phyloP scores from a whole-genome alignment of 352 stramenopile genomes.

The Phytophthora brassicae region DNA sequence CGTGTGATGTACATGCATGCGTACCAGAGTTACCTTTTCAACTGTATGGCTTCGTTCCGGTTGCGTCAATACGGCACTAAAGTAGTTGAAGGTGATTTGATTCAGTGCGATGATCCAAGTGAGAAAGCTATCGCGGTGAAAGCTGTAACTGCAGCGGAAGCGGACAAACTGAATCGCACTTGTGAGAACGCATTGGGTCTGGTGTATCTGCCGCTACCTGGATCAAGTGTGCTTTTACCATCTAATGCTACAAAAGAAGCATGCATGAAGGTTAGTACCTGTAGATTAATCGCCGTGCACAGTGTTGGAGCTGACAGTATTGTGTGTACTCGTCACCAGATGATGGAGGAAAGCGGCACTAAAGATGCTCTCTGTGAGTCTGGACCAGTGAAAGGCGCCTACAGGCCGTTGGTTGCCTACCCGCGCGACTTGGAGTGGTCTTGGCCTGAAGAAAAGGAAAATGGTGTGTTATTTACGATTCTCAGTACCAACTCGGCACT shows the following conservation, averaged over 20 bases:
- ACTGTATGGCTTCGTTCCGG: conserved; percentile 55
- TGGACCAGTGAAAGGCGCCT: conserved; percentile 57
- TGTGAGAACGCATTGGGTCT: conserved; percentile 31
- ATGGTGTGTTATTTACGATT: conserved; percentile 16
- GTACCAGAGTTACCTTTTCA: conserved; percentile 83
- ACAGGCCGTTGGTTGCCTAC: conserved; percentile 49
- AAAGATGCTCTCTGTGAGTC: conserved; percentile 37
- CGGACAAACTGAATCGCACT: conserved; percentile 38
- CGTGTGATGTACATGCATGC: conserved; percentile 76
- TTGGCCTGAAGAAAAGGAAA: conserved; percentile 29
- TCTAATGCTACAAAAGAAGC: conserved; percentile 45
- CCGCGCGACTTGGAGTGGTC: conserved; percentile 50
- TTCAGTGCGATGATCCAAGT: conserved; percentile 24
- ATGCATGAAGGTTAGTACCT: conserved; percentile 42
- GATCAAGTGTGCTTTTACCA: conserved; percentile 51
- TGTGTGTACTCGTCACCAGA: conserved; percentile 26
- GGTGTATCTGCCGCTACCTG: conserved; percentile 60
- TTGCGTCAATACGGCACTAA: conserved; percentile 38
- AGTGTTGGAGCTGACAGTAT: not conserved
- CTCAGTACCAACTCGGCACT: not conserved
- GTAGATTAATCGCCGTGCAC: not conserved
- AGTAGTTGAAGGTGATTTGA: conserved; percentile 61
- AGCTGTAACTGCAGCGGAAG: conserved; percentile 38
- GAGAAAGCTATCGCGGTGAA: conserved; percentile 27
- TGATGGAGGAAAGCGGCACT: conserved; percentile 54